phyloP scores from a whole-genome alignment of 228 moss, liverwort and hornwort genomes.

The Sphagnum magellanicum region DNA sequence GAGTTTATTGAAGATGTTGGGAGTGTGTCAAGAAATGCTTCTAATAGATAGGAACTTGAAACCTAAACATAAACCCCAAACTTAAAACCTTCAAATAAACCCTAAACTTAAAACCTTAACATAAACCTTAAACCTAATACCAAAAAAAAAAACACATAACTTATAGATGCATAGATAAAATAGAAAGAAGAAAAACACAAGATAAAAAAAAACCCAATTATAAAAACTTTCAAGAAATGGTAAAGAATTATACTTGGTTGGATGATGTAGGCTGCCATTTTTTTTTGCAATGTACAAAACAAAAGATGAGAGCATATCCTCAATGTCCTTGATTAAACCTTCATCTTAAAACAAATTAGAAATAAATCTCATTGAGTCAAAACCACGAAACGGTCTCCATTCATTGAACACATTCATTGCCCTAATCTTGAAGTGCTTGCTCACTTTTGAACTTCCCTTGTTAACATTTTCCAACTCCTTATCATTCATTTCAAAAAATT shows the following conservation, averaged over 20 bases:
- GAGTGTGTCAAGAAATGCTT: too few species aligned
- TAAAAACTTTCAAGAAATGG: background rate
- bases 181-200: background rate
- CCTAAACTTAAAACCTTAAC: too few species aligned
- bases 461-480: background rate
- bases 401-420: background rate
- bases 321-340: background rate
- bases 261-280: background rate
- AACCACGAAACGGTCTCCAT: background rate
- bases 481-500: background rate
- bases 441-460: background rate
- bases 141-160: too few species aligned
- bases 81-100: too few species aligned
- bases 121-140: too few species aligned
- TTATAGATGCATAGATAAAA: too few species aligned
- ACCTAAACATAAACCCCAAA: too few species aligned
- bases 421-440: background rate
- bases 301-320: background rate
- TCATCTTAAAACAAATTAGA: background rate
- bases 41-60: too few species aligned
- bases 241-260: background rate
- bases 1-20: too few species aligned
- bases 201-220: background rate
- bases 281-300: background rate
- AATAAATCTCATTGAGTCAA: background rate